Evolutionary conservation across 164 flowering plant genomes (phyloP).

Genomic region (Saururus chinensis): DNA sequence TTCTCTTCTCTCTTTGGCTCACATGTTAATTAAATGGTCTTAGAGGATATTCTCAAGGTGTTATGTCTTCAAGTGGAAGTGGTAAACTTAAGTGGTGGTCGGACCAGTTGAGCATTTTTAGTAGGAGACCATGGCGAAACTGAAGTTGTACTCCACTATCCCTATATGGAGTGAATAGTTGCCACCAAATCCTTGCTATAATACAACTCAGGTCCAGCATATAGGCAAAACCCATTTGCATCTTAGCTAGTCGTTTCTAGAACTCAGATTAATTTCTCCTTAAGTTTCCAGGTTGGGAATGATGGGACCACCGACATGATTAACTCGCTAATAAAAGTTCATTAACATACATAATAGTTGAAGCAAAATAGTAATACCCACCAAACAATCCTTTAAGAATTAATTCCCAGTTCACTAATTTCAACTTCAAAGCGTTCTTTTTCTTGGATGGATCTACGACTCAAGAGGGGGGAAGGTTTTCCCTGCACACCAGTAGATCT

Average conservation of each 20-base stretch:
- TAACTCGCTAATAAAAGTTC: too few species aligned
- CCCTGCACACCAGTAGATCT: neutral
- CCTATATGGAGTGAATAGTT: neutral
- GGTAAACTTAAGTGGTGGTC: neutral
- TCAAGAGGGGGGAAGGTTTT: neutral
- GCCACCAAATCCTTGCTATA: neutral
- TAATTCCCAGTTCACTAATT: too few species aligned
- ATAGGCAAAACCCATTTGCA: neutral
- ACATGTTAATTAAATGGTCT: neutral
- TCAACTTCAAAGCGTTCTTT: neutral
- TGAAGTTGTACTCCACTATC: neutral
- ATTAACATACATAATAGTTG: too few species aligned
- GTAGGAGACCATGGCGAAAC: neutral
- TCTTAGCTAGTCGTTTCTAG: neutral
- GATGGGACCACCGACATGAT: too few species aligned
- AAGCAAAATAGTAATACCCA: too few species aligned
- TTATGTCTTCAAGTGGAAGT: neutral
- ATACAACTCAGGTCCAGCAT: neutral
- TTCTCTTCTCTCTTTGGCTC: neutral
- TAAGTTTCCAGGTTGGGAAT: neutral
- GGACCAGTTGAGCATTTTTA: neutral
- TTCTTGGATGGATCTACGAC: neutral
- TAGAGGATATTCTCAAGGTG: neutral
- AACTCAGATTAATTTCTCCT: neutral
- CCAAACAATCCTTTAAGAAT: too few species aligned